Base-by-base conservation (phyloP, 768 basidiomycete species). In the Porpolomopsis calyptriformis region DNA sequence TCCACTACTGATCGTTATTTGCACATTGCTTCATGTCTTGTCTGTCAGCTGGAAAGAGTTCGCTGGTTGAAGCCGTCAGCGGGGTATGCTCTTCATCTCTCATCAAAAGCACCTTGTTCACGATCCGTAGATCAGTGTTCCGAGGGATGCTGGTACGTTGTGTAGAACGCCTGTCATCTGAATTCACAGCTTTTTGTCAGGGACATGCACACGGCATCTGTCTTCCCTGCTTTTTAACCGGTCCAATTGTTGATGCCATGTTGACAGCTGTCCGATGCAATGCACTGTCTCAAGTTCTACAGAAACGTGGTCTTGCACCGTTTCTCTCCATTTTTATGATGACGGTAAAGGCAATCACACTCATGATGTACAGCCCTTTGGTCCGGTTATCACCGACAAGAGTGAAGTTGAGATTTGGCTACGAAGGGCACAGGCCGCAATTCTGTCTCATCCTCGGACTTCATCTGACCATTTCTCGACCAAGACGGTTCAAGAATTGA, bases 71-170 rank as follows among this genome's bases (percentile, higher is more conserved):
- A 44, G 76, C 73, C 0, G 72, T 78, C 0, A 76, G 67, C 11
- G 74, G 76, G 5, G 77, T 79, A 52, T 19, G 72, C 54, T 8
- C 20, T n/a, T 10, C 8, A 12, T 29, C 16, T n/a, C 26, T 31
- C 33, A 8, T 38, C 23, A 11, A 12, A 5, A 35, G 27, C 29
- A 18, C 7, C 12, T 4, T 40, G 29, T 39, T 27, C 22, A n/a
- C 18, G 8, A 5, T 11, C 20, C 36, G 14, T 33, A 80, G 79
- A 74, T 80, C 24, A 74, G 61, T 40, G 77, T 81, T 23, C 78
- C 79, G 9, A 63, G 79, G 25, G 79, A 79, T 34, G 74, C 73
- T 35, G 77, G 77, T 18, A 79, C 76, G 43, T 79, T 76, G 0
- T 64, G 75, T 48, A 39, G 39, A 22, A n/a, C n/a, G 14, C 40